phyloP scores from a whole-genome alignment of 2,329 filamentous ascomycete genomes.

The Alternaria sp. region DNA sequence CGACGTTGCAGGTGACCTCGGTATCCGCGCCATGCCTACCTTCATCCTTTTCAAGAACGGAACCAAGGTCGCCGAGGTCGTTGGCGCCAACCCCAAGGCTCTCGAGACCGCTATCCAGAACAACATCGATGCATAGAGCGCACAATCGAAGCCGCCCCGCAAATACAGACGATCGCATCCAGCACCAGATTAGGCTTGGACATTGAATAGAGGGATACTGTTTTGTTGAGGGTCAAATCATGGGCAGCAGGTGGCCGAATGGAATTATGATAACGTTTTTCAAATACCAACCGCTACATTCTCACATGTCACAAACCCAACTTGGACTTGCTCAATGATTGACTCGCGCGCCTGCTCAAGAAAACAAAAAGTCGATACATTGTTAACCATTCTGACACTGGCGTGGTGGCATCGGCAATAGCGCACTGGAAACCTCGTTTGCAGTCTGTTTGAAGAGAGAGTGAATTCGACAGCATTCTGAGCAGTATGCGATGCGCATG shows the following conservation, averaged over 20 bases:
- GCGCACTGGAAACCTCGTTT: background rate
- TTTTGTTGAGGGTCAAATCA: background rate
- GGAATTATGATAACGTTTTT: slow-evolving; percentile 29
- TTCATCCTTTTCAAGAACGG: slow-evolving; percentile 87
- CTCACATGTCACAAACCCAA: background rate
- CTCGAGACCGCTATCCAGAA: slow-evolving; percentile 64
- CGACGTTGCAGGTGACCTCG: slow-evolving; percentile 78
- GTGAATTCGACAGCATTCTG: background rate
- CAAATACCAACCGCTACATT: slow-evolving; percentile 19
- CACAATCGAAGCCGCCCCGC: slow-evolving; percentile 4
- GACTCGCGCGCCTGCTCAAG: background rate
- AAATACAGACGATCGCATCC: slow-evolving; percentile 17
- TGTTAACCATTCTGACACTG: background rate
- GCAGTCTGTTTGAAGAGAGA: background rate
- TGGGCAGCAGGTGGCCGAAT: slow-evolving; percentile 10
- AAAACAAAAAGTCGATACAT: background rate
- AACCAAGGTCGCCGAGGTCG: slow-evolving; percentile 74
- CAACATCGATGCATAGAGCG: slow-evolving; percentile 37
- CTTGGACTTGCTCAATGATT: background rate
- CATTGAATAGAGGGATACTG: slow-evolving; percentile 13
- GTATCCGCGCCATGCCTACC: slow-evolving; percentile 90
- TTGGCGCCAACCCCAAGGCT: slow-evolving; percentile 81
- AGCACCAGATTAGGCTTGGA: slow-evolving; percentile 17
- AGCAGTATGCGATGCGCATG: background rate
- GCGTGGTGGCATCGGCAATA: background rate